Percentiles rank a stretch among this genome's conserved stretches.
phyloP scores from a whole-genome alignment of 1,284 basidiomycete genomes.

The Pseudozyma tsukubaensis region DNA sequence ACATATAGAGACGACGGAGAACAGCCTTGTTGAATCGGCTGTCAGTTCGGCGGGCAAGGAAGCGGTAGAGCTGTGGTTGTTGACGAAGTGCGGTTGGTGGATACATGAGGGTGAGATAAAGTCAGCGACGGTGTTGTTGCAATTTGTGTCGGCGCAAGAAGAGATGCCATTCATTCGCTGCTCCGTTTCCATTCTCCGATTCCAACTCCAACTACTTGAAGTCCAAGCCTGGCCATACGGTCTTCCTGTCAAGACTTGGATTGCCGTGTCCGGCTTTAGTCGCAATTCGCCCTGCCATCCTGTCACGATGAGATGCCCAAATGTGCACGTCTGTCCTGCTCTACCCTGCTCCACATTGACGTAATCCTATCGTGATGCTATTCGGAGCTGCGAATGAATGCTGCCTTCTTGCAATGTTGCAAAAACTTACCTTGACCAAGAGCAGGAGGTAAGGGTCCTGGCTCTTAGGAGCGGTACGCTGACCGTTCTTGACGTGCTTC shows the following conservation, averaged over 20 bases:
- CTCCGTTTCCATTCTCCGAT: too few species aligned
- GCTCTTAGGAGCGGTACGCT: slow-evolving; percentile 93
- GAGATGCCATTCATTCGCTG: background rate
- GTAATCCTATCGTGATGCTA: too few species aligned
- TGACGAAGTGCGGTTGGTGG: slow-evolving; percentile 1
- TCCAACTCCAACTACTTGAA: too few species aligned
- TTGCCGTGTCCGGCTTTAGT: background rate
- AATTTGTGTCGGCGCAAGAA: background rate
- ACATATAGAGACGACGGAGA: slow-evolving; percentile 95
- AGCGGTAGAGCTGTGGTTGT: slow-evolving; percentile 88
- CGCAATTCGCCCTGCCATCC: background rate
- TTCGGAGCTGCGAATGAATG: slow-evolving; percentile 1
- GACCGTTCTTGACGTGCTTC: slow-evolving; percentile 99
- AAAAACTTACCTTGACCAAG: slow-evolving; percentile 86
- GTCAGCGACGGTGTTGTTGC: slow-evolving; percentile 5
- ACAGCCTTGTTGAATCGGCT: slow-evolving; percentile 97
- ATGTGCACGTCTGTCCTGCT: background rate
- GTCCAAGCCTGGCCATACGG: background rate
- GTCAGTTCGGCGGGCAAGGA: slow-evolving; percentile 96
- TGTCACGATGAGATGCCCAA: too few species aligned
- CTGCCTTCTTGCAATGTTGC: background rate
- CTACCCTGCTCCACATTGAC: too few species aligned
- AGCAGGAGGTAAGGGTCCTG: slow-evolving; percentile 99
- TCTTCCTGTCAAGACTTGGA: background rate
- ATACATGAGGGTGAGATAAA: background rate